phyloP scores from a whole-genome alignment of 495 filamentous ascomycete genomes.

The Sphaerosporella brunnea region DNA sequence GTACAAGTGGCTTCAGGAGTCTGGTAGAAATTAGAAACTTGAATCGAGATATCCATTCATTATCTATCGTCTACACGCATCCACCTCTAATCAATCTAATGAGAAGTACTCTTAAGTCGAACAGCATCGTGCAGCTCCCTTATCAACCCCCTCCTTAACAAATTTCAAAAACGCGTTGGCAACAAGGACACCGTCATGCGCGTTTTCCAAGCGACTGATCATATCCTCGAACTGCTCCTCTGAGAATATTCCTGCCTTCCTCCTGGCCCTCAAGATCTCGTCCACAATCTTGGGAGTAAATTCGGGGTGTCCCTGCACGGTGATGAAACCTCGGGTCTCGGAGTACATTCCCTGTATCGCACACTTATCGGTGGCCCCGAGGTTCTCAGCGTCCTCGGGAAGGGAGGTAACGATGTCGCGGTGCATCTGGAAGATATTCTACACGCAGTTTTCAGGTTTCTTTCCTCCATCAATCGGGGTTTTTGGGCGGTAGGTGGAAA shows the following conservation, averaged over 20 bases:
- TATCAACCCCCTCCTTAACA: too few species aligned
- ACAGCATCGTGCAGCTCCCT: too few species aligned
- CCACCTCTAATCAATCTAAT: too few species aligned
- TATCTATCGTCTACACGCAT: background rate
- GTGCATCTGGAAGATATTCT: slow-evolving; percentile 86
- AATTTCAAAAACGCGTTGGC: slow-evolving; percentile 56
- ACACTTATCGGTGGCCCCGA: slow-evolving; percentile 52
- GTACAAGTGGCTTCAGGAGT: slow-evolving; percentile 49
- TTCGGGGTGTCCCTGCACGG: slow-evolving; percentile 85
- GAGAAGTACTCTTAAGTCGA: too few species aligned
- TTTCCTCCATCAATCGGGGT: too few species aligned
- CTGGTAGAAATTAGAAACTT: slow-evolving; percentile 11
- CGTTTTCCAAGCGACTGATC: slow-evolving; percentile 42
- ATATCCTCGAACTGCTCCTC: slow-evolving; percentile 46
- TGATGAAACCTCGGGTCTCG: slow-evolving; percentile 39
- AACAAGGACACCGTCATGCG: slow-evolving; percentile 60
- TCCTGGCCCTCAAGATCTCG: slow-evolving; percentile 46
- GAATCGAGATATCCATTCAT: background rate
- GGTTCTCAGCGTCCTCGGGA: slow-evolving; percentile 41
- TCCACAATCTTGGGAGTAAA: slow-evolving; percentile 57
- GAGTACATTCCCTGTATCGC: slow-evolving; percentile 66
- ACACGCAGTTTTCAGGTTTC: too few species aligned
- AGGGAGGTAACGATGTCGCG: slow-evolving; percentile 53
- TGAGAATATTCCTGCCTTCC: slow-evolving; percentile 45
- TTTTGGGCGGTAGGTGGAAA: background rate